Conservation (phyloP, 1,284 basidiomycete species). For the Irpex sp. region DNA sequence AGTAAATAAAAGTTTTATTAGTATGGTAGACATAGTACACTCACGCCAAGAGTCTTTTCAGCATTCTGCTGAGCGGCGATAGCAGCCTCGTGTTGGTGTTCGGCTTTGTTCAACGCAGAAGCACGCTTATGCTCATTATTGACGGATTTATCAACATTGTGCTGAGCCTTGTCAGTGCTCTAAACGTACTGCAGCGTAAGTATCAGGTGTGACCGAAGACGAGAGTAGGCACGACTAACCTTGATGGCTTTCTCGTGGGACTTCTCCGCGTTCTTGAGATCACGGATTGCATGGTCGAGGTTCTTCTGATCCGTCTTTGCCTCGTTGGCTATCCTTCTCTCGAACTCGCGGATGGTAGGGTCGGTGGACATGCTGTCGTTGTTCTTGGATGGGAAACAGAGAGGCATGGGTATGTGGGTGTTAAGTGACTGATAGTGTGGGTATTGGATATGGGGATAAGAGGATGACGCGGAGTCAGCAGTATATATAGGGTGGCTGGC, state of each 20-base stretch:
- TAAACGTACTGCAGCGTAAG: constrained; percentile 19
- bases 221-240: constrained; percentile 25
- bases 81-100: constrained; percentile 46
- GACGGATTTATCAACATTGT: constrained; percentile 42
- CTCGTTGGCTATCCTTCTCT: constrained; percentile 43
- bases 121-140: constrained; percentile 44
- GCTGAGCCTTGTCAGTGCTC: constrained; percentile 41
- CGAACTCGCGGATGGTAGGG: constrained; percentile 37
- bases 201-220: too few species aligned
- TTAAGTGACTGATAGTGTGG: neutral
- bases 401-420: constrained; percentile 16
- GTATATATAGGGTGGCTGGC: neutral
- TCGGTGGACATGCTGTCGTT: constrained; percentile 17
- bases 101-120: constrained; percentile 43
- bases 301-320: constrained; percentile 43
- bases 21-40: constrained; percentile 11
- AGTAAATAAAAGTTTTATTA: too few species aligned
- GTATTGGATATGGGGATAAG: too few species aligned
- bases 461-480: too few species aligned
- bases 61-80: constrained; percentile 38
- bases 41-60: constrained; percentile 41
- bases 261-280: constrained; percentile 45
- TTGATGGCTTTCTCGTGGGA: constrained; percentile 44
- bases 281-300: constrained; percentile 42
- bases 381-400: constrained; percentile 22